Evolutionary conservation across 2,329 filamentous ascomycete species (phyloP), one percentile per base, ranked within the genome.

Genomic region (Penicillium nordicum): DNA sequence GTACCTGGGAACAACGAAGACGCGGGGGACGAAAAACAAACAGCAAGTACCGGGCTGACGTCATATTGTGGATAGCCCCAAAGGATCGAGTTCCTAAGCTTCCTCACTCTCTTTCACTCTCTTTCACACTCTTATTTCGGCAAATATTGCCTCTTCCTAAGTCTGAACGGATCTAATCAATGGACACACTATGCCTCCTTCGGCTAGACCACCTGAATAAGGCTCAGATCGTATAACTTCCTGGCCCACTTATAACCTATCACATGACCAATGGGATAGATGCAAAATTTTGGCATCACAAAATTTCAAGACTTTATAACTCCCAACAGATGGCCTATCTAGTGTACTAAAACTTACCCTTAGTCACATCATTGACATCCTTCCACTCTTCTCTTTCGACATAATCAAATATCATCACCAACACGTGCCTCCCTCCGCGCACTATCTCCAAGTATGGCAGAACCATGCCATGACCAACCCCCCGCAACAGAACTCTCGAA

Each of bases 401-500:
- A 48, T 36, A 56, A 61, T 52, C 42, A 21, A 57, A 59, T 45
- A 46, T 40, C 7, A 50, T 45, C 51, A 32, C 40, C 53, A 36
- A 49, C 42, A 44, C 45, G 49, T 51, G 53, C 54, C 47, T 36
- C 44, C 48, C 45, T 48, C 44, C 48, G 49, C 45, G 34, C 38
- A 54, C 45, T 12, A 53, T 58, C 32, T 46, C 53, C 54, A 62
- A 64, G 1, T 36, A 65, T 65, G 63, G 49, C 57, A 55, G 61
- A 64, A 57, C 12, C 57, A 59, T 59, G 46, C 47, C 30, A 57
- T 53, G 11, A 57, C 48, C 36, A 53, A 16, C 9, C 37, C 29
- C 30, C 34, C 2, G 14, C 63, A 54, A 59, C 58, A 50, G 63
- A 64, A 56, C 56, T 58, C 50, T 63, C 63, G n/a, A 64, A 48